Evolutionary conservation across 495 filamentous ascomycete species (phyloP), one percentile per base, ranked within the genome.

Genomic region (Pseudomonodictys pantanalensis): DNA sequence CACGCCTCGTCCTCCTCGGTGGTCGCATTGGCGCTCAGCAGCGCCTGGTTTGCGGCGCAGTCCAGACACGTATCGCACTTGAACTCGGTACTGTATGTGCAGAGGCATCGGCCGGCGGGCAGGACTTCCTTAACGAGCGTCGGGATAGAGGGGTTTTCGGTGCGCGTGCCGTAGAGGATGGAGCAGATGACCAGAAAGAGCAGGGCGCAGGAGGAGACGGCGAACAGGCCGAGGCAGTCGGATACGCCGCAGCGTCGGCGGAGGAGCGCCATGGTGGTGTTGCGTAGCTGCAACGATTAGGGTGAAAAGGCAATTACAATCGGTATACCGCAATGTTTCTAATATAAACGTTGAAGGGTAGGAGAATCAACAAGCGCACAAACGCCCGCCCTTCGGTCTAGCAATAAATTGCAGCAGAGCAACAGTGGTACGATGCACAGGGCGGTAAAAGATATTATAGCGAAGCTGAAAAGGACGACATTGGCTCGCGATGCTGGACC

Each of bases 1-100:
- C 77, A 79, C 7, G 39, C 30, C 32, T 70, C 59, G 59, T 76
- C 77, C 32, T 71, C 74, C 18, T 75, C 73, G 11, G 71, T 71
- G 26, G 74, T 75, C 51, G 74, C 58, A 52, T 75, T 77, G 39
- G 72, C 70, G 55, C 11, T 15, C 3, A 64, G 12, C 5, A 20
- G 12, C 1, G 22, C 6, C 48, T 53, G 61, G 32, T 23, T 39
- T 11, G 61, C 46, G 25, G 61, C 61, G 38, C 61, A 64, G 17
- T 64, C 61, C 12, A 64, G 48, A 42, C 61, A 64, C 23, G 61
- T 58, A 33, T 54, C 49, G 55, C 61, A 64, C n/a, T 29, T 23
- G 42, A 64, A 64, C 1, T 26, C 44, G 55, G 61, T 54, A 50
- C 61, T 64, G 50, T 44, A 64, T 25, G 58, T 55, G 50, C 61